A percentile compares a stretch with the other conserved stretches of the same genome.
phyloP scores from a whole-genome alignment of 2,329 filamentous ascomycete species.

The Xylaria sp. region DNA sequence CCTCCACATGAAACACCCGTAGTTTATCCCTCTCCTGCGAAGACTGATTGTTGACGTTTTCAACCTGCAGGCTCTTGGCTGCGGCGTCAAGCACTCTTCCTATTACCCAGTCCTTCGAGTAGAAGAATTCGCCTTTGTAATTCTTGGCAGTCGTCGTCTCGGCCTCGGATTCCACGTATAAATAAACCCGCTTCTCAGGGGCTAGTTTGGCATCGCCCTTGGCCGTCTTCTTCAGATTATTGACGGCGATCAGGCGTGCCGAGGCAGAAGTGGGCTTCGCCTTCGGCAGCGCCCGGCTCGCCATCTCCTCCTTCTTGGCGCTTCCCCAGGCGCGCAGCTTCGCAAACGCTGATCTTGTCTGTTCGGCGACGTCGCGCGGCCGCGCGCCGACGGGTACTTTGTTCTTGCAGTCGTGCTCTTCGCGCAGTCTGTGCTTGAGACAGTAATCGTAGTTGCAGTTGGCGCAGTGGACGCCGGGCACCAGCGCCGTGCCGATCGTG shows the following conservation, averaged over 20 bases:
- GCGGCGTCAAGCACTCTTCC: conserved; percentile 84
- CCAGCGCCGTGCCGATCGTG: conserved; percentile 74
- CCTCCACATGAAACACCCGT: conserved; percentile 92
- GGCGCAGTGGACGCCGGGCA: conserved; percentile 76
- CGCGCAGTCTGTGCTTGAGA: conserved; percentile 77
- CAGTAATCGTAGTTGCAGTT: conserved; percentile 80
- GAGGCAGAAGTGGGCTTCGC: conserved; percentile 72
- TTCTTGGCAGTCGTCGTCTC: conserved; percentile 86
- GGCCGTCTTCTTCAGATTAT: conserved; percentile 83
- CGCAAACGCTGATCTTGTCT: conserved; percentile 78
- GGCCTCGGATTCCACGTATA: conserved; percentile 90
- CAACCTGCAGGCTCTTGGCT: conserved; percentile 79
- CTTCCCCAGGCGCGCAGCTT: conserved; percentile 83
- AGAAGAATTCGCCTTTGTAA: conserved; percentile 84
- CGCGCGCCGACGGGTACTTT: conserved; percentile 68
- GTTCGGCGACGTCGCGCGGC: conserved; percentile 64
- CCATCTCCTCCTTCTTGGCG: conserved; percentile 73
- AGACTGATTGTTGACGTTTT: conserved; percentile 85
- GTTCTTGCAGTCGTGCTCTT: conserved; percentile 87
- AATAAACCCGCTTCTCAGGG: conserved; percentile 85
- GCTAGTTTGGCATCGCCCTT: conserved; percentile 90
- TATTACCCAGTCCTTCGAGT: conserved; percentile 87
- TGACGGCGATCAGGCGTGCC: conserved; percentile 74
- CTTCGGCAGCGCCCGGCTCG: conserved; percentile 69
- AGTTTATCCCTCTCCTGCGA: conserved; percentile 81